Evolutionary conservation across 495 filamentous ascomycete genomes (phyloP).

Genomic region (Gamarada debralockiae): DNA sequence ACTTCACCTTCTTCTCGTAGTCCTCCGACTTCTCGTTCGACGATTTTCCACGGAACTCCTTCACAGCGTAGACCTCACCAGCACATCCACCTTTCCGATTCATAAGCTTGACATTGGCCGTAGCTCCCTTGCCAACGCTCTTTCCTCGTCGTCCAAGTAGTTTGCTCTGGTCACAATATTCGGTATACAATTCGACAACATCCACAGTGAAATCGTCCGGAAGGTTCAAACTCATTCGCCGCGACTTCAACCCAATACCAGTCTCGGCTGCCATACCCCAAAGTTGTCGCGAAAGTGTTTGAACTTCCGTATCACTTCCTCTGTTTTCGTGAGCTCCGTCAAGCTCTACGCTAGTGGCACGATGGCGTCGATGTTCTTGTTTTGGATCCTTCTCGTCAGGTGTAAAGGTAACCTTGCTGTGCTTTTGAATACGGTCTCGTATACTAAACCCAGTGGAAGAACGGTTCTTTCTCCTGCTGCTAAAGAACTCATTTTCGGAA

Average conservation of each 20-base stretch:
- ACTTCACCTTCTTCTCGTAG: slow-evolving; percentile 76
- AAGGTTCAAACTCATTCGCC: slow-evolving; percentile 57
- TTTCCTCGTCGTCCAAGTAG: slow-evolving; percentile 57
- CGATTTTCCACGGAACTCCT: slow-evolving; percentile 66
- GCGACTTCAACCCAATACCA: slow-evolving; percentile 62
- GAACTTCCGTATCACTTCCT: background rate
- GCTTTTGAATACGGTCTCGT: slow-evolving; percentile 33
- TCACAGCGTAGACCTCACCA: slow-evolving; percentile 66
- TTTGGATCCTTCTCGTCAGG: slow-evolving; percentile 25
- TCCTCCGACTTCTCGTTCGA: slow-evolving; percentile 57
- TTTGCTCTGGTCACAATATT: slow-evolving; percentile 56
- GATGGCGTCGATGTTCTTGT: slow-evolving; percentile 4
- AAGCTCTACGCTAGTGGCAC: slow-evolving; percentile 23
- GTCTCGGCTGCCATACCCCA: slow-evolving; percentile 53
- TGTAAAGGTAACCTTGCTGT: slow-evolving; percentile 20
- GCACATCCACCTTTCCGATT: slow-evolving; percentile 42
- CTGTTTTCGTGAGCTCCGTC: slow-evolving; percentile 1
- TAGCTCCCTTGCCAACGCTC: slow-evolving; percentile 67
- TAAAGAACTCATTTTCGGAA: slow-evolving; percentile 33
- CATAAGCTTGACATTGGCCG: slow-evolving; percentile 70
- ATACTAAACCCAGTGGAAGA: slow-evolving; percentile 45
- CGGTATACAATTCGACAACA: slow-evolving; percentile 52
- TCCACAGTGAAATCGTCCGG: slow-evolving; percentile 64
- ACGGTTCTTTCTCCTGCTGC: slow-evolving; percentile 37
- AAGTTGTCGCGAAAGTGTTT: slow-evolving; percentile 15